Conservation (phyloP, 306 rosid species). For the Citrullus amarus region DNA sequence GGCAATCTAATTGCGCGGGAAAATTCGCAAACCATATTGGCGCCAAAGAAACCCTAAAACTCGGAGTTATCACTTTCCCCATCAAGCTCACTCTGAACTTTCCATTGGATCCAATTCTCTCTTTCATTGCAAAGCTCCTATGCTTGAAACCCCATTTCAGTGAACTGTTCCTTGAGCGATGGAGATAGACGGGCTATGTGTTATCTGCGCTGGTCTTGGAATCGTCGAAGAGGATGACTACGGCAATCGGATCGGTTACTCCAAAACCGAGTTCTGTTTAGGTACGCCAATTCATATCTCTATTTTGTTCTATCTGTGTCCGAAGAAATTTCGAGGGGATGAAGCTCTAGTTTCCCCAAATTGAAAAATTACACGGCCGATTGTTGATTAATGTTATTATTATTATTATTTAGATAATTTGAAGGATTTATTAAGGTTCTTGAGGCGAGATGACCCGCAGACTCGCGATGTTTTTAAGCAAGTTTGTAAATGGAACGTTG, state of each 20-base stretch:
- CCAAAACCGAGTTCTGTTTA: constrained; percentile 55
- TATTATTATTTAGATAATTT: constrained; percentile 43
- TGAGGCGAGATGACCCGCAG: constrained; percentile 88
- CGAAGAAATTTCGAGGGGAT: not conserved
- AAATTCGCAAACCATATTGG: not conserved
- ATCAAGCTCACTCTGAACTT: not conserved
- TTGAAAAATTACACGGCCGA: not conserved
- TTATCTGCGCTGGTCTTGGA: constrained; percentile 69
- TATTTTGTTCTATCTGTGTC: not conserved
- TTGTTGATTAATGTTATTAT: not conserved
- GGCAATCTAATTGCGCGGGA: constrained; percentile 6
- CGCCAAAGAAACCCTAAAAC: not conserved
- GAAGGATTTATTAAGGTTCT: constrained; percentile 81
- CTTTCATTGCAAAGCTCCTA: not conserved
- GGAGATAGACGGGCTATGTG: constrained; percentile 70
- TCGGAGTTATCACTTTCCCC: not conserved
- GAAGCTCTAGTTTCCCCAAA: not conserved
- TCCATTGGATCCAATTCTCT: not conserved
- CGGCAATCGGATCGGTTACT: constrained; percentile 52
- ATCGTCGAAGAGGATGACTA: constrained; percentile 35
- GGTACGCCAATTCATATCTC: constrained; percentile 26
- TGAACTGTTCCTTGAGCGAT: constrained; percentile 9
- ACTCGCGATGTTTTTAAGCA: constrained; percentile 75
- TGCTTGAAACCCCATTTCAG: not conserved
- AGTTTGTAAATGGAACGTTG: constrained; percentile 78